Percentiles rank a stretch among this genome's conserved stretches.
These are phyloP conservation scores for Pleurotus tuber-regium DNA, from an alignment of 768 basidiomycete genomes.

Conservation along the genomic window DNA sequence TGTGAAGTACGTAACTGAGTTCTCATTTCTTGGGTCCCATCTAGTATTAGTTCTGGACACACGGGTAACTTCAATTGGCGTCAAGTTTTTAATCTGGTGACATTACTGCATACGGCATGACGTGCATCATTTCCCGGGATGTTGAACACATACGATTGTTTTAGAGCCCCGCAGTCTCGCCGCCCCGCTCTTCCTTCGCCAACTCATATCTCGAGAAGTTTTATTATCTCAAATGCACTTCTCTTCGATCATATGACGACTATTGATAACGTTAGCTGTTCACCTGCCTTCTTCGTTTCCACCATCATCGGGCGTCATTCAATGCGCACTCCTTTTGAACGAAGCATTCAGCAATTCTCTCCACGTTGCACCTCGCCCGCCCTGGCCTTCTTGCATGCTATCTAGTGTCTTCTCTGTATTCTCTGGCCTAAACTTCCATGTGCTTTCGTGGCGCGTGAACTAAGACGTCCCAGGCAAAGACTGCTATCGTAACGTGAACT, in stretches of 20 bases:
- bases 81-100: too few relatives aligned
- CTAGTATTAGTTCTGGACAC: too few relatives aligned
- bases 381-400: not conserved
- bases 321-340: not conserved
- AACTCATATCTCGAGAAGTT: slow-evolving; percentile 5
- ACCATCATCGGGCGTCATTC: not conserved
- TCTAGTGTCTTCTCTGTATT: not conserved
- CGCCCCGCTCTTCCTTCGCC: slow-evolving; percentile 3
- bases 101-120: too few relatives aligned
- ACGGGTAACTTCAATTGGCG: not conserved
- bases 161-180: too few relatives aligned
- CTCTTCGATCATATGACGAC: slow-evolving; percentile 9
- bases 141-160: too few relatives aligned
- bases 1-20: too few relatives aligned
- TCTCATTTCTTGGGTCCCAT: too few relatives aligned
- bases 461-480: not conserved
- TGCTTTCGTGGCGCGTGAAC: slow-evolving; percentile 1
- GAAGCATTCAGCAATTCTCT: not conserved
- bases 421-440: not conserved
- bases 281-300: not conserved
- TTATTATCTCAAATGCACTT: not conserved
- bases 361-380: not conserved
- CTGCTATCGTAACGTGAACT: not conserved
- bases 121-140: too few relatives aligned
- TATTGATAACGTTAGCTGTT: slow-evolving; percentile 1